A percentile compares a stretch with the other conserved stretches of the same genome.
Conservation (phyloP, 495 filamentous ascomycete species). For the Penicillium psychrofluorescens region DNA sequence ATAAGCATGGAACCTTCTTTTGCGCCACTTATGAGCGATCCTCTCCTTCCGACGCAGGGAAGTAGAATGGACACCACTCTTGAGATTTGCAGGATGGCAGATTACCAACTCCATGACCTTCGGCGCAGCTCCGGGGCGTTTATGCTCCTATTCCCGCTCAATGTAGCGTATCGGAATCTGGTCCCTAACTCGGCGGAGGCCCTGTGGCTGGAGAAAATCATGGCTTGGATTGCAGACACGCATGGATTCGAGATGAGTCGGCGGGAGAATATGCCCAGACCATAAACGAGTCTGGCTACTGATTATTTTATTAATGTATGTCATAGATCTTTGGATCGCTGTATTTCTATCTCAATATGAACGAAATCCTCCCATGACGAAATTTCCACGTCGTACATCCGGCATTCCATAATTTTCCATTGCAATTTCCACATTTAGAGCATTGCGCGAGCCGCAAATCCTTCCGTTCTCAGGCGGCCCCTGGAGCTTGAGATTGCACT, state of each 20-base stretch:
- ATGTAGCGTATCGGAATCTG: constrained; percentile 9
- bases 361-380: no score
- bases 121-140: constrained; percentile 9
- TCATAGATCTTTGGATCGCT: no score
- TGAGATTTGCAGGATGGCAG: constrained; percentile 13
- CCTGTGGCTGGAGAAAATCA: constrained; percentile 6
- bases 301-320: no score
- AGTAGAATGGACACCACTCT: constrained; percentile 8
- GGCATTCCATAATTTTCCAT: no score
- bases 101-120: constrained; percentile 8
- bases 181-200: not conserved
- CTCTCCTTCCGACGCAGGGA: constrained; percentile 14
- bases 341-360: no score
- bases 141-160: constrained; percentile 12
- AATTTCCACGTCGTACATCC: no score
- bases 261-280: constrained; percentile 6
- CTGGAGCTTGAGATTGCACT: no score
- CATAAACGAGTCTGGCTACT: not conserved
- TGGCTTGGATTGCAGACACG: constrained; percentile 7
- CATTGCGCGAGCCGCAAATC: no score
- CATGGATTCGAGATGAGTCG: constrained; percentile 15
- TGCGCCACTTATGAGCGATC: not conserved
- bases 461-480: no score
- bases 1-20: not conserved
- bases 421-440: no score